phyloP scores from a whole-genome alignment of 2,329 filamentous ascomycete species.

The Pestalotiopsis sp. region DNA sequence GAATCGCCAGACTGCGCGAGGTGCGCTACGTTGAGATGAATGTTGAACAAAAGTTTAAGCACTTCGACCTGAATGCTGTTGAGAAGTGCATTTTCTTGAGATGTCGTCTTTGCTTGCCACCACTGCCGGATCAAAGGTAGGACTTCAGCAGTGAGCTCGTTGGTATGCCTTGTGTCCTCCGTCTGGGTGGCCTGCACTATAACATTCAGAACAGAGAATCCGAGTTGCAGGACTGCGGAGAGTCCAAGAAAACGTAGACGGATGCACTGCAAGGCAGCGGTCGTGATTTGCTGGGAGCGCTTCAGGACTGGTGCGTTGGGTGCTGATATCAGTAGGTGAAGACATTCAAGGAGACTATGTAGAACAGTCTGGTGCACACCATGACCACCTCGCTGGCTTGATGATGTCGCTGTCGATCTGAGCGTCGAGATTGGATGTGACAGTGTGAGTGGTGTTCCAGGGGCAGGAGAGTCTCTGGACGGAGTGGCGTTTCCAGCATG shows the following conservation, averaged over 20 bases:
- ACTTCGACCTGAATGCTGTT: conserved; percentile 76
- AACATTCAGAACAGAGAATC: conserved; percentile 76
- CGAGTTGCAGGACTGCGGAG: conserved; percentile 68
- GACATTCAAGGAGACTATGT: conserved; percentile 64
- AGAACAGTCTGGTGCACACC: conserved; percentile 39
- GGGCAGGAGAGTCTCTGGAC: conserved; percentile 51
- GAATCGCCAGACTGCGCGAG: conserved; percentile 48
- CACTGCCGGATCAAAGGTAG: conserved; percentile 73
- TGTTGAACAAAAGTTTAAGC: conserved; percentile 70
- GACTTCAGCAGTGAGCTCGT: conserved; percentile 60
- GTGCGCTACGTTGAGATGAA: conserved; percentile 65
- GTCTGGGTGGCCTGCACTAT: conserved; percentile 68
- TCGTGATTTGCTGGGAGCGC: conserved; percentile 58
- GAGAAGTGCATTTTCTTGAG: conserved; percentile 60
- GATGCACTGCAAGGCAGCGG: conserved; percentile 63
- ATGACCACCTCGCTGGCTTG: conserved; percentile 19
- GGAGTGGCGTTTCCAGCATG: conserved; percentile 37
- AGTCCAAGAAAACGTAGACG: conserved; percentile 59
- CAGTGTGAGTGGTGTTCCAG: conserved; percentile 34
- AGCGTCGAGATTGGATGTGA: conserved; percentile 32
- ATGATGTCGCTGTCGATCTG: conserved; percentile 29
- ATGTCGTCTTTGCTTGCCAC: conserved; percentile 74
- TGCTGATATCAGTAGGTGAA: conserved; percentile 65
- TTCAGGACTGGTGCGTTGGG: conserved; percentile 69
- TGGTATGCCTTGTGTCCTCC: conserved; percentile 68